Base-by-base conservation (phyloP, 2,329 filamentous ascomycete species). In the Beauveria australis region DNA sequence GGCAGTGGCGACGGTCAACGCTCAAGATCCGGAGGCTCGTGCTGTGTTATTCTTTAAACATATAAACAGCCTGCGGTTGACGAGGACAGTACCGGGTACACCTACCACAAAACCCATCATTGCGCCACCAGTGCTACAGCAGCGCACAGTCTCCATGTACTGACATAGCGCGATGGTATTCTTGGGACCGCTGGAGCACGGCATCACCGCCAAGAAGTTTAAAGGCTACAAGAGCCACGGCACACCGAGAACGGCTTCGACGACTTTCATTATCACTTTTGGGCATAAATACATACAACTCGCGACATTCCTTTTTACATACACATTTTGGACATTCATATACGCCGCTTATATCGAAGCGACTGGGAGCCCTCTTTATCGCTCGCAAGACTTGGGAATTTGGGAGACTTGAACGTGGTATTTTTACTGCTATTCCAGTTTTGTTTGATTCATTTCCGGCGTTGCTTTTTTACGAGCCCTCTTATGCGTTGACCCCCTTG, bases 41-140 rank as follows among this genome's bases (percentile, higher is more conserved):
- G 80, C 71, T 83, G 80, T 64, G 75, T 82, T 53, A 79, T 83
- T 64, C 74, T 81, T 76, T 81, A 73, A 75, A 62, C 5, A 24
- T 81, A 76, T 81, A 72, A 75, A 62, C 3, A 24, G 7, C 53
- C 12, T 12, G 26, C n/a, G 43, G 28, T 9, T 18, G 53, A 47
- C 12, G 9, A 19, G 2, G 8, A 56, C 22, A 33, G 7, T 5
- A 33, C n/a, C 14, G 18, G 26, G 6, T 37, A 10, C n/a, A 14
- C n/a, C 28, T 56, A 19, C 14, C 30, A 26, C 18, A 16, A 18
- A 28, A 33, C 12, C 1, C 41, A 33, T n/a, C 18, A 44, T 37
- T 10, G 24, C 18, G 10, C 53, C 49, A 3, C 41, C 51, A 47
- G 14, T 28, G 41, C 28, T 12, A 7, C 18, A 30, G 30, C 24